Percentiles rank a stretch among this genome's conserved stretches.
Evolutionary conservation across 2,329 filamentous ascomycete genomes (phyloP).

Genomic region (Calonectria multiphialidica): DNA sequence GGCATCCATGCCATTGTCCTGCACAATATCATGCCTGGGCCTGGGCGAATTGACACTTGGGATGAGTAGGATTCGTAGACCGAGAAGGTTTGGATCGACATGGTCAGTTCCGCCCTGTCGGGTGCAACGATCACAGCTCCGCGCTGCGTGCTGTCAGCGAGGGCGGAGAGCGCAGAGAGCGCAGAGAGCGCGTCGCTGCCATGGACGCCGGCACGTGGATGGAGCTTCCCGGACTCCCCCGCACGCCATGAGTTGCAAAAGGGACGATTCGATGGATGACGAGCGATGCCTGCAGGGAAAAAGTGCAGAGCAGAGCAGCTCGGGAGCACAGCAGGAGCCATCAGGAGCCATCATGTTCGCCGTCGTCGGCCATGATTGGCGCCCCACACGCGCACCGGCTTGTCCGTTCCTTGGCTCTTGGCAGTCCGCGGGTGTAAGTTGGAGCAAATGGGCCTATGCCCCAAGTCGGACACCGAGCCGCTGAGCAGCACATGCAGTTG

Average conservation of each 20-base stretch:
- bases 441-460: slow-evolving; percentile 23
- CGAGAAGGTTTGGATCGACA: slow-evolving; percentile 36
- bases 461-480: slow-evolving; percentile 40
- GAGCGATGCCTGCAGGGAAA: slow-evolving; percentile 1
- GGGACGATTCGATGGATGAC: background rate
- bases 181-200: slow-evolving; percentile 40
- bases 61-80: slow-evolving; percentile 27
- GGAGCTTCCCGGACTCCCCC: slow-evolving; percentile 24
- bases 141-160: background rate
- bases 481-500: slow-evolving; percentile 15
- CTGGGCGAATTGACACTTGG: slow-evolving; percentile 32
- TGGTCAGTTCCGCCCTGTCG: slow-evolving; percentile 33
- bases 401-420: slow-evolving; percentile 40
- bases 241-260: slow-evolving; percentile 15
- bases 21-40: slow-evolving; percentile 23
- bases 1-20: slow-evolving; percentile 30
- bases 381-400: slow-evolving; percentile 24
- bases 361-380: slow-evolving; percentile 4
- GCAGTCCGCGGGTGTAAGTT: slow-evolving; percentile 27
- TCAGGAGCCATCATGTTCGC: background rate
- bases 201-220: slow-evolving; percentile 40
- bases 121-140: slow-evolving; percentile 25
- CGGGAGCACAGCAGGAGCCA: background rate
- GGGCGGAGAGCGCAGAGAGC: slow-evolving; percentile 11
- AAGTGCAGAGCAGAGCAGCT: background rate